Percentiles rank a stretch among this genome's conserved stretches.
Conservation (phyloP, 2,329 filamentous ascomycete species). For the Fusarium sp. region DNA sequence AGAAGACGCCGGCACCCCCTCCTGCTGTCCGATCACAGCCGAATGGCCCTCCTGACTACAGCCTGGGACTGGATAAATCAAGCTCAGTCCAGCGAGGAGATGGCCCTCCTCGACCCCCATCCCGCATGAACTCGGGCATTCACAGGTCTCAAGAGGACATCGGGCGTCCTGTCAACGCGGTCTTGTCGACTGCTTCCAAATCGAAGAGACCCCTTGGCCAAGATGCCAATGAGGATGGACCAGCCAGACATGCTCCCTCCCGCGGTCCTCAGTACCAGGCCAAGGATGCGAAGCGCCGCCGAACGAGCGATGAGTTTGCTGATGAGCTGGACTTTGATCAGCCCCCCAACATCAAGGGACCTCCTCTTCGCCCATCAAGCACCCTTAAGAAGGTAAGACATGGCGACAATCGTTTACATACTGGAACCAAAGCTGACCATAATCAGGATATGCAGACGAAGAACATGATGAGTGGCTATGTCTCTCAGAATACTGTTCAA, state of each 20-base stretch:
- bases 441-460: conserved; percentile 69
- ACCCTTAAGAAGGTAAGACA: conserved; percentile 72
- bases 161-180: conserved; percentile 68
- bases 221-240: conserved; percentile 67
- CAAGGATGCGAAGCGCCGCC: conserved; percentile 81
- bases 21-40: conserved; percentile 67
- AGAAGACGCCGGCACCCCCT: conserved; percentile 71
- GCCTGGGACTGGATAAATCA: conserved; percentile 44
- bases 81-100: conserved; percentile 46
- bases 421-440: conserved; percentile 46
- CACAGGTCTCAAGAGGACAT: conserved; percentile 67
- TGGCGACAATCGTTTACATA: not conserved
- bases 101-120: conserved; percentile 57
- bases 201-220: conserved; percentile 81
- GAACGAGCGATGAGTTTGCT: conserved; percentile 78
- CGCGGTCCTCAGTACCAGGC: conserved; percentile 73
- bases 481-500: conserved; percentile 63
- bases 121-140: conserved; percentile 67
- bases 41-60: conserved; percentile 61
- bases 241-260: conserved; percentile 55
- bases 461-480: conserved; percentile 70
- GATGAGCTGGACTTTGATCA: conserved; percentile 70
- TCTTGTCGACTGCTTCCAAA: conserved; percentile 68
- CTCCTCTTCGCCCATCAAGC: conserved; percentile 84
- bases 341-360: conserved; percentile 75